These are phyloP conservation scores for Solanum pimpinellifolium DNA, from an alignment of 257 asterid species.

Conservation along the genomic window DNA sequence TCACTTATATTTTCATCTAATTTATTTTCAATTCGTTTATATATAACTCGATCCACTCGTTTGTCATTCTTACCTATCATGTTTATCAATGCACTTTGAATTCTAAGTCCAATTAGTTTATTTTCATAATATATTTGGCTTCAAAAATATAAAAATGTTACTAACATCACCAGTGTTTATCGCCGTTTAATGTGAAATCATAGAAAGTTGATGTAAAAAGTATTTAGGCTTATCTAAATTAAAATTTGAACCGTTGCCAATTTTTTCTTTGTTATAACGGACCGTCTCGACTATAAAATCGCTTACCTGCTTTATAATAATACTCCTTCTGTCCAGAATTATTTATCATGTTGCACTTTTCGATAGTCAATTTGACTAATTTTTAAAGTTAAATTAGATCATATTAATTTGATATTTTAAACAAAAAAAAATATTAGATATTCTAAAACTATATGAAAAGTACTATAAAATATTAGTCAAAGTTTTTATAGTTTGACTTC, in stretches of 20 bases:
- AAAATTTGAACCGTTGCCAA: neutral
- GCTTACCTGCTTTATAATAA: no score
- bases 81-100: neutral
- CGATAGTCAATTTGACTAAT: no score
- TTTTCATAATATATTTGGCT: neutral
- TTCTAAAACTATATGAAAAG: no score
- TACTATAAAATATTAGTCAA: no score
- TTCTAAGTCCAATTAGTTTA: neutral
- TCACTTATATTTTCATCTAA: neutral
- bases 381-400: no score
- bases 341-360: fast-evolving
- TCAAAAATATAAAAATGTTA: neutral
- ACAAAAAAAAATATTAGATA: no score
- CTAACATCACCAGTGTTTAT: neutral
- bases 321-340: no score
- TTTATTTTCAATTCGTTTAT: neutral
- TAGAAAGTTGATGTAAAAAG: constrained; percentile 23
- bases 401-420: no score
- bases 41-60: neutral
- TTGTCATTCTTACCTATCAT: neutral
- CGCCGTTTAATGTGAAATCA: constrained; percentile 14
- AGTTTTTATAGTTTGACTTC: no score
- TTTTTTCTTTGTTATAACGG: neutral
- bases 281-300: no score
- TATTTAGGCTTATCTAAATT: neutral